Conservation (phyloP, 2,329 filamentous ascomycete genomes). For the Apiospora kogelbergensis region DNA sequence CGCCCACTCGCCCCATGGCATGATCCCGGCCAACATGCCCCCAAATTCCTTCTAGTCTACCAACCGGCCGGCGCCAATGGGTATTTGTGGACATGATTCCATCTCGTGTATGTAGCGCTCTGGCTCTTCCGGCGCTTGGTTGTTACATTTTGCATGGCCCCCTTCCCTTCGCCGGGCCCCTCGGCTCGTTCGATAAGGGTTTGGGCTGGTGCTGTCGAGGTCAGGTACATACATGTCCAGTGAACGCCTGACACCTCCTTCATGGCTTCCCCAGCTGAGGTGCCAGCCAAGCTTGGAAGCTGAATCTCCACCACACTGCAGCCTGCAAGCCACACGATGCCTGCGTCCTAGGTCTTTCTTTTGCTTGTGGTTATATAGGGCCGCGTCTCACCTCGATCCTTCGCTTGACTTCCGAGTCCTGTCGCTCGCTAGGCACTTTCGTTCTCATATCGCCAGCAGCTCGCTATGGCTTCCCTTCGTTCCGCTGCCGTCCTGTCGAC, state of each 20-base stretch:
- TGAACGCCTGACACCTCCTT: not conserved
- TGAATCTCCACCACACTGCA: not conserved
- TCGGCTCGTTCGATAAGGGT: not conserved
- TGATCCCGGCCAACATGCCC: not conserved
- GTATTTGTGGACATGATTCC: not conserved
- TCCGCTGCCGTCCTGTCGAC: not conserved
- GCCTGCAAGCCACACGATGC: not conserved
- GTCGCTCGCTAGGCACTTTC: not conserved
- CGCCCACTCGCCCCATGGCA: not conserved
- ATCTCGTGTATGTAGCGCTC: not conserved
- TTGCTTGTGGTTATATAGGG: not conserved
- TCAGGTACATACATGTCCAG: not conserved
- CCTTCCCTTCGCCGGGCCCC: not conserved
- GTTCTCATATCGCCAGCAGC: not conserved
- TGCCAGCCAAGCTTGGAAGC: not conserved
- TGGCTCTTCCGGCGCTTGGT: not conserved
- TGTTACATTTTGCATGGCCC: not conserved
- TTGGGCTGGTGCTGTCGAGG: not conserved
- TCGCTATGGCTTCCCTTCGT: constrained; percentile 9
- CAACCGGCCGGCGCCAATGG: not conserved
- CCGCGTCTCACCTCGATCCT: not conserved
- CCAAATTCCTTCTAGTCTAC: not conserved
- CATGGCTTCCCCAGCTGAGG: not conserved
- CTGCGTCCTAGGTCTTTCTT: not conserved
- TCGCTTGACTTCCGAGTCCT: not conserved